phyloP scores from a whole-genome alignment of 305 asterid genomes.

The Fraxinus baroniana region DNA sequence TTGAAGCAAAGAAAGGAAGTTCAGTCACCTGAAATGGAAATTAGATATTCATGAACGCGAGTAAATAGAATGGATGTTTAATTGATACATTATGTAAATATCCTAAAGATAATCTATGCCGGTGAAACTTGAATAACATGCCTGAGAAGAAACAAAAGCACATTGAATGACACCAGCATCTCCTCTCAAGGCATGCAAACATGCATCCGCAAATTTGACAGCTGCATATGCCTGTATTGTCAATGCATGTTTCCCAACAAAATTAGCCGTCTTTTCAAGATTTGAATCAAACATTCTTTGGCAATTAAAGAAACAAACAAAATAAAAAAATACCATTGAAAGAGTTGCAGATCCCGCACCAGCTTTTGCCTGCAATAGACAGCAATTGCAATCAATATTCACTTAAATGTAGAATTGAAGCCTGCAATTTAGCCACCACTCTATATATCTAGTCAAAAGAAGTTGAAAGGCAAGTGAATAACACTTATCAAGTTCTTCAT shows the following conservation, averaged over 20 bases:
- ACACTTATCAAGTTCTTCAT: neutral
- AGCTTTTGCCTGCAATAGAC: constrained; percentile 77
- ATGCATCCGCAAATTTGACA: constrained; percentile 68
- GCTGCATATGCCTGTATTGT: constrained; percentile 87
- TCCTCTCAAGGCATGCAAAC: constrained; percentile 5
- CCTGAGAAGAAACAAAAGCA: constrained; percentile 88
- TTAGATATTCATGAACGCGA: neutral
- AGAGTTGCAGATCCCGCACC: constrained; percentile 99
- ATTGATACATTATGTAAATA: neutral
- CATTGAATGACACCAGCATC: constrained; percentile 43
- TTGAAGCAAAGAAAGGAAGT: constrained; percentile 89
- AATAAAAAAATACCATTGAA: constrained; percentile 57
- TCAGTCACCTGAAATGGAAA: constrained; percentile 57
- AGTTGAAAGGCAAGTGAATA: neutral
- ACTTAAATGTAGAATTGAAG: neutral
- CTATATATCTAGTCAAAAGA: neutral
- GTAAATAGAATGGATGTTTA: neutral
- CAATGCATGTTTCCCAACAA: constrained; percentile 6
- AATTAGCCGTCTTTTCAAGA: neutral
- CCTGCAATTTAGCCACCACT: neutral
- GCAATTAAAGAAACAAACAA: neutral
- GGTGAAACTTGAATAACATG: constrained; percentile 22
- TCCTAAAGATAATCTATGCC: neutral
- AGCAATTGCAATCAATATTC: neutral
- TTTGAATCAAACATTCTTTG: neutral